Evolutionary conservation across 169 alveolate genomes (phyloP), one percentile per base, ranked within the genome.

Genomic region (Cryptosporidium parvum): DNA sequence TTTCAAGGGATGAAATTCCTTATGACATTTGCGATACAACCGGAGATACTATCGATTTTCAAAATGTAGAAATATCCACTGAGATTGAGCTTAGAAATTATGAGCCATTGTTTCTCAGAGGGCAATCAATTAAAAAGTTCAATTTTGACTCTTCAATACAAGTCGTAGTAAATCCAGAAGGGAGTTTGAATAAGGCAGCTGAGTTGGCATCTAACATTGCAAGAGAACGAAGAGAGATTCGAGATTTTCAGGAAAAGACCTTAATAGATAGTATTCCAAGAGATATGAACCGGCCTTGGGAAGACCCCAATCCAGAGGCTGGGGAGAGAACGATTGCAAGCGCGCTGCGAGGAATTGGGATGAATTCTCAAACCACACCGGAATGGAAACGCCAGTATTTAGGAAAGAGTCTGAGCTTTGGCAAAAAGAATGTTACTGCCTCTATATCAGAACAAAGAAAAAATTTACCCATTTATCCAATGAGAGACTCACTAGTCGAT

Each of bases 61-160:
- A 42, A 48, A 44, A 16, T 26, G 58, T 80, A 23, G 89, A 80
- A 75, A 29, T 65, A 2, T 80, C 89, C 1, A 65, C 94, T 5
- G 99, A 97, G 85, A 92, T 98, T 21, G 99, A 97, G 86, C 93
- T 97, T 58, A 95, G 95, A 86, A 98, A 97, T 23, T 96, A 94
- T 72, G 98, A 96, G 48, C 98, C 99, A 33, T 95, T 97, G 10
- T 98, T 98, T 93, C 95, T 98, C 18, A 96, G 97, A 61, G 99
- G 99, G 6, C 97, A 97, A 86, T 97, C 99, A 4, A 95, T 98
- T 9, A 96, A 96, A 84, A 80, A 94, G 95, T 16, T 95, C 71
- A 14, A 86, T 92, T 58, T 92, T 93, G 59, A 86, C 94, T 65
- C 96, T 23, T 31, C 98, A 7, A 95, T 96, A 39, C 95, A 94